Evolutionary conservation across 2,329 filamentous ascomycete species (phyloP), one percentile per base, ranked within the genome.

Genomic region (Amauroascus niger): DNA sequence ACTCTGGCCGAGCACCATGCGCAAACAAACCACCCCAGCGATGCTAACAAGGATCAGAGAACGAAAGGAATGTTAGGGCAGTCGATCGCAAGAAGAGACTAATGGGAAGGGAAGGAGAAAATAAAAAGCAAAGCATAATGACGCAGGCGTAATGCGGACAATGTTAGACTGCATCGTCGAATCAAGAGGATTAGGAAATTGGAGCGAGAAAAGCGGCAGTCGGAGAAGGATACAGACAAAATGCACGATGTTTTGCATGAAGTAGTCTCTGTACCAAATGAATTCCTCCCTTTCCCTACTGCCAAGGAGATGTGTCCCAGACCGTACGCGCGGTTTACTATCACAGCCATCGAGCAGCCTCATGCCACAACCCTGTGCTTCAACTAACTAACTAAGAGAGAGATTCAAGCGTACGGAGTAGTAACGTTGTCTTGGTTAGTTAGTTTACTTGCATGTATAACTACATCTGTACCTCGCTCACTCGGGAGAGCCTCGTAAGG

Each of bases 41-140:
- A 24, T 52, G 40, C 28, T 37, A 35, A 37, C 49, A 52, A 52
- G 49, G 49, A 51, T 51, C 39, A 52, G 28, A 44, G 30, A 44
- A 49, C 14, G 24, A 39, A 49, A 30, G 30, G 47, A 49, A 40
- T 44, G 28, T 11, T 43, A 44, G 40, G 49, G 39, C 39, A 44
- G 49, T 45, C 16, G 49, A 52, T 52, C 49, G 40, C 13, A 30
- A 9, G 26, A 30, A 30, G 26, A 30, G 26, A 9, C 26, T 30
- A 30, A 30, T 9, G 26, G 26, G 26, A 30, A 30, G 9, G 28
- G 39, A 33, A 16, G 28, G 11, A 39, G 32, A 44, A 35, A 22
- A 28, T 6, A 24, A 41, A 44, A 52, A 44, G 45, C 30, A 18
- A 44, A 44, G 11, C 26, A 52, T 52, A 43, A 35, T 33, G 39